Evolutionary conservation across 805 yeast genomes (phyloP), one percentile per base, ranked within the genome.

Genomic region (Monosporozyma yasuniensis): DNA sequence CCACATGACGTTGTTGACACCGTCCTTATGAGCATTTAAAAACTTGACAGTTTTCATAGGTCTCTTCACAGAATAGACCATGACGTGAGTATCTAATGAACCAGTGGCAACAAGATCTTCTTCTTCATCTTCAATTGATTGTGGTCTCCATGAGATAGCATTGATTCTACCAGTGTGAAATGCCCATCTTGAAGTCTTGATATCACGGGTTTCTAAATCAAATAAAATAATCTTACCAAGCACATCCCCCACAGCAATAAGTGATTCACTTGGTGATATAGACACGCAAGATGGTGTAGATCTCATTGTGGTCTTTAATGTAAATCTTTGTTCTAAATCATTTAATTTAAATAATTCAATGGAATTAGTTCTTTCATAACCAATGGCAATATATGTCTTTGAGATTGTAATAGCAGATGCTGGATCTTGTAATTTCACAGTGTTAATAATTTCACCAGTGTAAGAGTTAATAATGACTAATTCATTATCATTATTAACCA

Each of bases 181-280:
- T 0, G 95, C 83, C 99, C 99, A 93, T 63, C 97, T 79, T 0
- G 95, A 80, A 2, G 98, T 88, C 35, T 81, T 75, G 7, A 87
- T 69, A 2, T 75, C 56, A 47, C 72, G 77, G 38, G 80, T 81
- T 2, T 64, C 65, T 6, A 80, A 64, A 54, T 79, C 75, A 67
- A 79, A 88, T 35, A 90, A 72, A n/a, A 83, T 68, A 55, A 89
- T 87, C 65, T 91, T 93, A 32, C 99, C 99, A 48, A 84, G 73
- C 4, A 75, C 74, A 60, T 90, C 97, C 47, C 96, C 97, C 23
- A 84, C 85, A 0, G 98, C 98, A 16, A 84, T 72, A 52, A 70
- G 77, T 50, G 72, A 65, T 7, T 79, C 85, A 57, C 82, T 74
- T 3, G 88, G 91, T 1, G 96, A 87, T 27, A 87, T 77, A 11